Conservation (phyloP, 306 rosid genomes). For the Hylodesmum podocarpum region DNA sequence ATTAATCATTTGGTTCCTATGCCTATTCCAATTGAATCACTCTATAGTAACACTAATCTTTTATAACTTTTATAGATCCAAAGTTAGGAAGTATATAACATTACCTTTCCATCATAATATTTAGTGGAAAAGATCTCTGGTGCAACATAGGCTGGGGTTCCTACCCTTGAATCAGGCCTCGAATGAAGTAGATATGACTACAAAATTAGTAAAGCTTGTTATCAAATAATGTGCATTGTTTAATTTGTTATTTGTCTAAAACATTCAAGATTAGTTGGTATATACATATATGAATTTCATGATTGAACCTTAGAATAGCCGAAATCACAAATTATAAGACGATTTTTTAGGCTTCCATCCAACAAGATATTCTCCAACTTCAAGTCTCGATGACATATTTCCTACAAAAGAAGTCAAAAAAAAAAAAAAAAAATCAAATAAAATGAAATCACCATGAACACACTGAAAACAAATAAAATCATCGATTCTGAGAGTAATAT, state of each 20-base stretch:
- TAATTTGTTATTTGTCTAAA: constrained; percentile 1
- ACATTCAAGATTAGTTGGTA: background rate
- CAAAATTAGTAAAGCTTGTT: constrained; percentile 28
- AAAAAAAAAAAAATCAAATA: background rate
- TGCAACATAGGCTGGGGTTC: constrained; percentile 73
- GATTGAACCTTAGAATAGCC: constrained; percentile 70
- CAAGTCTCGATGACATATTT: constrained; percentile 74
- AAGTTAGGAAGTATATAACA: background rate
- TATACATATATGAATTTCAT: background rate
- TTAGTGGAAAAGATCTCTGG: constrained; percentile 68
- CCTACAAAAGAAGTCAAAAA: constrained; percentile 40
- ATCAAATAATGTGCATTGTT: background rate
- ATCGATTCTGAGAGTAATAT: background rate
- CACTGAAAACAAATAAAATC: background rate
- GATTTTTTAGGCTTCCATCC: constrained; percentile 64
- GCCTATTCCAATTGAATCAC: background rate
- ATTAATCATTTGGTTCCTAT: too few species aligned
- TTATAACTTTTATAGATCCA: background rate
- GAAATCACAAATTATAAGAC: constrained; percentile 72
- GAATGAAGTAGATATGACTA: constrained; percentile 67
- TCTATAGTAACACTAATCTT: background rate
- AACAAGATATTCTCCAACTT: constrained; percentile 65
- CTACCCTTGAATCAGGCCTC: constrained; percentile 59
- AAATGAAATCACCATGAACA: background rate
- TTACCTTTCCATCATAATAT: constrained; percentile 77